Evolutionary conservation across 306 rosid species (phyloP).

Genomic region (Begonia peltatifolia): DNA sequence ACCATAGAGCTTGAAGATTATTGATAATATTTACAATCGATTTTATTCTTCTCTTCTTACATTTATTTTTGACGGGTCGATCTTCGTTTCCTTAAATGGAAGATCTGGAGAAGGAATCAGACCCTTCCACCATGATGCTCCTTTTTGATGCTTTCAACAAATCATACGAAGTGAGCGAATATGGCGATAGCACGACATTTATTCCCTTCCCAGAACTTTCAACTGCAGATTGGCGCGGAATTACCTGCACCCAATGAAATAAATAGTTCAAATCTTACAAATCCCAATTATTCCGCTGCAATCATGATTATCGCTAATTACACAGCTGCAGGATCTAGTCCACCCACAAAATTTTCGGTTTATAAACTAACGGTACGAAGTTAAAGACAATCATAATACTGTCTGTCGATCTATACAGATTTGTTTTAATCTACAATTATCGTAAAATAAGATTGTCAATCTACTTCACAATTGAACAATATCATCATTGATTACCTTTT

Average conservation of each 20-base stretch:
- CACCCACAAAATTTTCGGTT: no score
- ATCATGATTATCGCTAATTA: background rate
- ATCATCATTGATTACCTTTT: slow-evolving; percentile 33
- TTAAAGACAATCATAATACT: background rate
- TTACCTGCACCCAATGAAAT: slow-evolving; percentile 31
- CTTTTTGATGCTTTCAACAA: slow-evolving; percentile 30
- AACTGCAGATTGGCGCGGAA: slow-evolving; percentile 25
- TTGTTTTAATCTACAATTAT: no score
- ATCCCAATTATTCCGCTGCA: background rate
- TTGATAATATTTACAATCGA: no score
- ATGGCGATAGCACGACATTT: slow-evolving; percentile 26
- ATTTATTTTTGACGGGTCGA: no score
- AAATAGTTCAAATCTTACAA: background rate
- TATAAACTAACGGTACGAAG: no score
- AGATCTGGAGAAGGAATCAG: slow-evolving; percentile 24
- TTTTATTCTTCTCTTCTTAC: no score
- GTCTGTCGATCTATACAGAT: no score
- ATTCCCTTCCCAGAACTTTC: slow-evolving; percentile 35
- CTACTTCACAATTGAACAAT: background rate
- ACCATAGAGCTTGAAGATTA: no score
- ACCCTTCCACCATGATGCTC: slow-evolving; percentile 24
- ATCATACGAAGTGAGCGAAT: slow-evolving; percentile 64
- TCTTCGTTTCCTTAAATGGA: slow-evolving; percentile 17
- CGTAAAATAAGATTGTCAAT: no score
- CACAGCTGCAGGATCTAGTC: background rate